Percentiles rank a stretch among this genome's conserved stretches.
phyloP scores from a whole-genome alignment of 345 rosid species.

The Populus deltoides region DNA sequence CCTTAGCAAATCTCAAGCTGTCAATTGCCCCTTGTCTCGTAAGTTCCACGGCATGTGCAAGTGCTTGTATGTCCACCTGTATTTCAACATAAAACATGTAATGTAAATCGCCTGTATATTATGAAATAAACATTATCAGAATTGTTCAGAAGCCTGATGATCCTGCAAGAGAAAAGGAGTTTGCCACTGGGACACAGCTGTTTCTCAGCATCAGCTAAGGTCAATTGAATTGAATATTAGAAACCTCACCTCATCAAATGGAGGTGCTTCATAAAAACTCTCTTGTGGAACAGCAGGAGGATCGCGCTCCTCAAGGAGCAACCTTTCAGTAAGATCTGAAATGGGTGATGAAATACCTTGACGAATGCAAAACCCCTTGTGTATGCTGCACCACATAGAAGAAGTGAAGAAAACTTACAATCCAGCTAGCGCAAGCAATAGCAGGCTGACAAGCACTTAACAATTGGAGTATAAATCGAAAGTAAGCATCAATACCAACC shows the following conservation, averaged over 20 bases:
- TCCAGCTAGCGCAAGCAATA: background rate
- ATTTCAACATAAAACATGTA: conserved; percentile 12
- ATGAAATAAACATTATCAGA: no score
- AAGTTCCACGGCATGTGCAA: conserved; percentile 93
- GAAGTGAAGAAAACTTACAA: conserved; percentile 2
- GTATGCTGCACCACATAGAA: conserved; percentile 63
- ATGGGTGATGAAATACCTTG: conserved; percentile 78
- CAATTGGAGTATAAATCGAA: background rate
- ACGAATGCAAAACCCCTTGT: conserved; percentile 71
- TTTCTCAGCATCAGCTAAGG: background rate
- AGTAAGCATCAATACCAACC: conserved; percentile 36
- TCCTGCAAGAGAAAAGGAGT: background rate
- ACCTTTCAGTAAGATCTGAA: conserved; percentile 79
- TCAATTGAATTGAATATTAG: background rate
- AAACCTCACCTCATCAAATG: conserved; percentile 81
- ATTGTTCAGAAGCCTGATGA: background rate
- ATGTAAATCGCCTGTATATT: background rate
- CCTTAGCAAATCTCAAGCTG: conserved; percentile 90
- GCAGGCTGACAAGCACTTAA: background rate
- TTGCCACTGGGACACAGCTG: conserved; percentile 1
- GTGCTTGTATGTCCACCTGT: conserved; percentile 95
- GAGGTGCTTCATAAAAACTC: conserved; percentile 69
- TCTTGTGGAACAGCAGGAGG: conserved; percentile 73
- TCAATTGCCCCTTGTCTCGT: conserved; percentile 96
- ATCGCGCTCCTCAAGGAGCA: conserved; percentile 86